A percentile compares a stretch with the other conserved stretches of the same genome.
These are phyloP conservation scores for Skeletonema potamos DNA, from an alignment of 108 stramenopile species.

Conservation along the genomic window DNA sequence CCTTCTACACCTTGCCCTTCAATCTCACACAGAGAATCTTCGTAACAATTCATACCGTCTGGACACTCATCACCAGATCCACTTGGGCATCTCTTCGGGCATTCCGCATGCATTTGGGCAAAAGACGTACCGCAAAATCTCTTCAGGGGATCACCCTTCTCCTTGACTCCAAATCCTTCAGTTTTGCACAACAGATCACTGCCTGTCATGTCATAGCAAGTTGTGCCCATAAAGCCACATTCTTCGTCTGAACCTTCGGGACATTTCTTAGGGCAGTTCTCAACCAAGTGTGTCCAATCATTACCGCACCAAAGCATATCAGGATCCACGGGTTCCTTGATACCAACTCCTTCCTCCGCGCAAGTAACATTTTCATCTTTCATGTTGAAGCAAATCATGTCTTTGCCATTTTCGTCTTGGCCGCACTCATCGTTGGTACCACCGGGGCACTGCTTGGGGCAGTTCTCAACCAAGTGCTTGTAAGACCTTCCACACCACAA, in stretches of 20 bases:
- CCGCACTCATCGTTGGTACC: conserved; percentile 39
- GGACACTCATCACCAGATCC: conserved; percentile 2
- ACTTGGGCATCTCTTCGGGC: neutral
- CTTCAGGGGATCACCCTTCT: conserved; percentile 30
- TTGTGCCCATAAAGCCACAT: conserved; percentile 9
- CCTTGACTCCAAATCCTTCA: conserved; percentile 33
- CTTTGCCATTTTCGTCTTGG: conserved; percentile 3
- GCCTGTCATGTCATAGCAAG: conserved; percentile 38
- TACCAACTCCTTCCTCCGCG: conserved; percentile 25
- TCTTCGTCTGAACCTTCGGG: conserved; percentile 45
- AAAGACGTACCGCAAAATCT: conserved; percentile 14
- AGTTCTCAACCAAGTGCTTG: conserved; percentile 43
- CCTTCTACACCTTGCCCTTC: conserved; percentile 5
- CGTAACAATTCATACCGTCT: conserved; percentile 22
- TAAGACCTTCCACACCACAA: conserved; percentile 39
- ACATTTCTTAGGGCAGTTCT: conserved; percentile 31
- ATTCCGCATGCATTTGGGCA: neutral
- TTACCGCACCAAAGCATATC: conserved; percentile 37
- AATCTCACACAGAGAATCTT: conserved; percentile 22
- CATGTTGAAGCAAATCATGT: conserved; percentile 44
- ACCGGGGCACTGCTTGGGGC: conserved; percentile 41
- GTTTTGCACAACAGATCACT: conserved; percentile 31
- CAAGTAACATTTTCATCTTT: conserved; percentile 11
- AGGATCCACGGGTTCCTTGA: conserved; percentile 26
- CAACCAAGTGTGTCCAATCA: conserved; percentile 34